Base-by-base conservation (phyloP, 2,329 filamentous ascomycete genomes). In the Myriosclerotinia curreyana region DNA sequence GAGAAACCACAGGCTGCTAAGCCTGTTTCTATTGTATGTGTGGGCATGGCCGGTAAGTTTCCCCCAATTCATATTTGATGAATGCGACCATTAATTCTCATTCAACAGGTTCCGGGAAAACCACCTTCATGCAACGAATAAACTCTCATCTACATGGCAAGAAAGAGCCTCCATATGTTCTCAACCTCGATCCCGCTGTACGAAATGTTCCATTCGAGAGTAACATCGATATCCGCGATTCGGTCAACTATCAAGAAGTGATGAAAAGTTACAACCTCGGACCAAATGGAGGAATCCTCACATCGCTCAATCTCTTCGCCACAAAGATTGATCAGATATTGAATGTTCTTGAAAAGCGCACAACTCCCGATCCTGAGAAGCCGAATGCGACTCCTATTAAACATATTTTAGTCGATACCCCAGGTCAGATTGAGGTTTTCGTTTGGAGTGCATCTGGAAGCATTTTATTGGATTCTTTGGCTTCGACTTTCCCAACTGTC, bases 231-330 rank as follows among this genome's bases (percentile, higher is more conserved):
- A 99, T 99, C 71, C 92, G 96, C 73, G 95, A 99, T 78, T 95
- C 91, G 34, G 94, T 99, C 76, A 97, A 99, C 83, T 99, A 99
- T 82, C 95, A 96, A 76, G 94, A 99, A 78, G 95, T 99, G 69
- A 99, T 99, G 96, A 96, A 94, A 79, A 93, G 98, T 79, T 98
- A 97, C 78, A 97, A 97, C 74, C 85, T 99, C 0, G 95, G 95
- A 0, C 95, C 95, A 11, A 99, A 99, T 79, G 95, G 95, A 60
- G 96, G 93, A 54, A 99, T 99, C 73, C 80, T 99, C 70, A 99
- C 96, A 2, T 95, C 91, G 14, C 80, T 99, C 56, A 99, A 99
- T 76, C 85, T 99, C 34, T 99, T 99, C 76, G 92, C 93, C 50
- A 99, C 96, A 64, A 99, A 99, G 77, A 92, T 99, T 67, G 96